Base-by-base conservation (phyloP, 352 stramenopile genomes). In the Phytophthora fragariaefolia region DNA sequence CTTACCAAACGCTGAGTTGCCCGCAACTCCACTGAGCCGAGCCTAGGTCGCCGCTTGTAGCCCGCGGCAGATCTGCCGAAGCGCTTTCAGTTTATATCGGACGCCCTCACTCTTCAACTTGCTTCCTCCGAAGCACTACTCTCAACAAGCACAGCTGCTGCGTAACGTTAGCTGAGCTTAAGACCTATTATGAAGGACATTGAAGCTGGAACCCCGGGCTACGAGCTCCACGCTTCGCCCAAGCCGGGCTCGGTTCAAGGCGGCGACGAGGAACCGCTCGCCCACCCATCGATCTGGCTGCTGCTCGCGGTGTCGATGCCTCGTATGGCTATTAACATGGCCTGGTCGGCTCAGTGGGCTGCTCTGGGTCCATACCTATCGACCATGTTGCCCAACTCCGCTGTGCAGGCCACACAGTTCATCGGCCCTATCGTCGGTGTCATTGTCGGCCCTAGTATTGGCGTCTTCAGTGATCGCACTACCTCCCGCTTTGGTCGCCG, bases 291-390 rank as follows among this genome's bases (percentile, higher is more conserved):
- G 6, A 56, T 68, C 22, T 68, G 61, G 61, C 27, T 69, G 45
- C 53, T 69, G n/a, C 45, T 69, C 20, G 62, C 62, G 2, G 62
- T 69, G 8, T 64, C 52, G 36, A 64, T 69, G 62, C 62, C 53
- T 17, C 62, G 62, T 58, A 69, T 69, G 62, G 62, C 62, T 2
- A 69, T 64, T 8, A 48, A 64, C 20, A 69, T 69, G 61, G 61
- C 61, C 26, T 69, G 61, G 61, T 63, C 61, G 23, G 61, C 80
- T 1, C 80, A 89, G 52, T 86, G 71, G 73, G 76, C 77, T 5
- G 80, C 75, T 26, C 49, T 89, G 12, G 77, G 76, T 1, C 80
- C 80, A 2, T 84, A 86, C 42, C 64, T 89, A 17, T 61, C 63
- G 20, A 83, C 73, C 0, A 71, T 85, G 52, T 49, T 89, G 46